Base-by-base conservation (phyloP, 2,329 filamentous ascomycete genomes). In the Penicillium sp. region DNA sequence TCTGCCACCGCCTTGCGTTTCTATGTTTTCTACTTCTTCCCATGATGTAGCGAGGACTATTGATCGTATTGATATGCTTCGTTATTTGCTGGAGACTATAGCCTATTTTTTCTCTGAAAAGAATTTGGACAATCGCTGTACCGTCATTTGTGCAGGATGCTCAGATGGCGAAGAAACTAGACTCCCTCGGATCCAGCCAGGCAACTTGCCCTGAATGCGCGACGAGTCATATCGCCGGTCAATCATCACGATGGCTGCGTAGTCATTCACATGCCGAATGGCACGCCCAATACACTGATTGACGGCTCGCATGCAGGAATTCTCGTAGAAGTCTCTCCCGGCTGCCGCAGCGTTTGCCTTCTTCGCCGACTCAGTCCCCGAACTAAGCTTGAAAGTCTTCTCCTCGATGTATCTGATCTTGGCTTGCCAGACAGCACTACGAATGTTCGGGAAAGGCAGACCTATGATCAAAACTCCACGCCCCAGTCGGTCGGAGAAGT, bases 251-350 rank as follows among this genome's bases (percentile, higher is more conserved):
- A 99, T 96, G 14, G 88, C 86, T 4, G 94, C 94, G 72, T 95
- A 97, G 72, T 99, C 94, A 22, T 82, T 84, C 49, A 81, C 82
- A 68, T 99, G 94, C 42, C 94, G 80, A 63, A 99, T 96, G 1
- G 91, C 94, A 52, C 94, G 80, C 0, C 94, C 94, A 61, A 99
- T 92, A 66, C 90, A 94, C 76, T 99, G 94, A 69, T 99, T 99
- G 4, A 99, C 94, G 4, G 92, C 90, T 35, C 94, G 81, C 92
- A 99, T 96, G 69, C 92, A 96, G 0, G 90, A 84, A 67, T 97
- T 97, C 69, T 96, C 91, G 67, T 95, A 95, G 66, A 90, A 95
- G 54, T 92, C 89, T 46, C 87, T 77, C 2, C 87, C 85, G 4
- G 85, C 75, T 16, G 66, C 66, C 43, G 76, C 77, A 7, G 76